Percentiles rank a stretch among this genome's conserved stretches.
phyloP scores from a whole-genome alignment of 1,284 basidiomycete genomes.

The Trametes versicolor region DNA sequence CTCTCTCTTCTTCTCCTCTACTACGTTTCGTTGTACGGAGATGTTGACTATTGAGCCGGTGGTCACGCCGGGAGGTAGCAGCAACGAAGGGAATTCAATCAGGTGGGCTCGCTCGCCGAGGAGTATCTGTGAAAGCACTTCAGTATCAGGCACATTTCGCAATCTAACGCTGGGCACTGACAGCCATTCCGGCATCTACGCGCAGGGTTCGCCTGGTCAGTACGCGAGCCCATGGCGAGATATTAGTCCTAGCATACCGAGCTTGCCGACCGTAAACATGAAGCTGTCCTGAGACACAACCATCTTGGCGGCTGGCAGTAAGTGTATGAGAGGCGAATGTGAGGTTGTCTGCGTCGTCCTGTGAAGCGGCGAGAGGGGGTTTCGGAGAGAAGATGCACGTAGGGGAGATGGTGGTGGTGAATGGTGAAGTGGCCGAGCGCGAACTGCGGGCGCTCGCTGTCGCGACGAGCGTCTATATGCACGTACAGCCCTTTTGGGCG shows the following conservation, averaged over 20 bases:
- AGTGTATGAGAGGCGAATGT: neutral
- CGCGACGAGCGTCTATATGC: neutral
- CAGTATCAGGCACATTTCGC: neutral
- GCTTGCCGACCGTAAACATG: slow-evolving; percentile 79
- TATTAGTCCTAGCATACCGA: slow-evolving; percentile 54
- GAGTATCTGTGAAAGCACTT: slow-evolving; percentile 68
- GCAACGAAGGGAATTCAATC: slow-evolving; percentile 94
- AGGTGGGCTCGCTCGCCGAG: slow-evolving; percentile 92
- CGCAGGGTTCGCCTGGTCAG: slow-evolving; percentile 14
- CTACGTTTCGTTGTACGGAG: slow-evolving; percentile 85
- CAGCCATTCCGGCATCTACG: slow-evolving; percentile 85
- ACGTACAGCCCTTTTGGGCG: too few species aligned
- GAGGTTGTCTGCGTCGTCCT: neutral
- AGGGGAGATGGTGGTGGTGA: neutral
- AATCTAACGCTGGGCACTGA: slow-evolving; percentile 46
- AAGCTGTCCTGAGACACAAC: slow-evolving; percentile 58
- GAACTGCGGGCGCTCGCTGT: neutral
- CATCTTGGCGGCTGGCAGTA: slow-evolving; percentile 28
- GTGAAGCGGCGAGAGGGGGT: neutral
- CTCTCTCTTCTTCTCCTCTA: slow-evolving; percentile 85
- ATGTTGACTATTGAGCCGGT: slow-evolving; percentile 98
- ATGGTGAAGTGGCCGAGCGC: neutral
- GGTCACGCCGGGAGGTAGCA: slow-evolving; percentile 89
- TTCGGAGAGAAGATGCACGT: too few species aligned
- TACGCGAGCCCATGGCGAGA: neutral